A percentile compares a stretch with the other conserved stretches of the same genome.
These are phyloP conservation scores for Colletotrichum eleusines DNA, from an alignment of 2,329 filamentous ascomycete genomes.

Conservation along the genomic window DNA sequence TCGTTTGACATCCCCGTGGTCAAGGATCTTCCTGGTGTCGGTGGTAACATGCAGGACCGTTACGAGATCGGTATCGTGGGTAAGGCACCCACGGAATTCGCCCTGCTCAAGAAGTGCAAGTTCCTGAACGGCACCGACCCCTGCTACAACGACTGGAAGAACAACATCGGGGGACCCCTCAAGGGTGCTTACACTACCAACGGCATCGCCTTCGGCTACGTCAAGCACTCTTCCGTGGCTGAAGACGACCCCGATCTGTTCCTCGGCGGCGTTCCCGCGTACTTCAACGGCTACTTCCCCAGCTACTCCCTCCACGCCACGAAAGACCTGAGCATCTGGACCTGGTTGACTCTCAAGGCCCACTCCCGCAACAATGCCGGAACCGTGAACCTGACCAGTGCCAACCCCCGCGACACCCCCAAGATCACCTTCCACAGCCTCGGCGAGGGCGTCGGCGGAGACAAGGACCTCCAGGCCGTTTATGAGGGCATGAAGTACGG, in stretches of 20 bases:
- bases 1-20: conserved; percentile 58
- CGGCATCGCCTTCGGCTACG: conserved; percentile 65
- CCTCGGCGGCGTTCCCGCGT: conserved; percentile 65
- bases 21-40: conserved; percentile 62
- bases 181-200: conserved; percentile 56
- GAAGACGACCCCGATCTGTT: conserved; percentile 63
- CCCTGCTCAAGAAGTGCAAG: conserved; percentile 34
- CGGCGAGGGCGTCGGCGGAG: conserved; percentile 56
- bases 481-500: conserved; percentile 61
- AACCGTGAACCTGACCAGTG: conserved; percentile 71
- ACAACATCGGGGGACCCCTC: conserved; percentile 45
- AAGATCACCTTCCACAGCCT: conserved; percentile 71
- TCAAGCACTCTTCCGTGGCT: conserved; percentile 51
- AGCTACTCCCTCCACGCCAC: conserved; percentile 61
- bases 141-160: conserved; percentile 47
- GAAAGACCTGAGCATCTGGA: conserved; percentile 55
- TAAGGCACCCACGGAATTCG: conserved; percentile 9
- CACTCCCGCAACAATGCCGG: conserved; percentile 68
- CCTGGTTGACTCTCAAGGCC: conserved; percentile 63
- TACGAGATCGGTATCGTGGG: conserved; percentile 53
- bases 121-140: conserved; percentile 49
- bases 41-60: conserved; percentile 62
- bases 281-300: conserved; percentile 68
- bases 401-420: conserved; percentile 72
- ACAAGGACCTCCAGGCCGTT: conserved; percentile 56